phyloP scores from a whole-genome alignment of 139 green algal genomes.

The Trebouxia sp. region DNA sequence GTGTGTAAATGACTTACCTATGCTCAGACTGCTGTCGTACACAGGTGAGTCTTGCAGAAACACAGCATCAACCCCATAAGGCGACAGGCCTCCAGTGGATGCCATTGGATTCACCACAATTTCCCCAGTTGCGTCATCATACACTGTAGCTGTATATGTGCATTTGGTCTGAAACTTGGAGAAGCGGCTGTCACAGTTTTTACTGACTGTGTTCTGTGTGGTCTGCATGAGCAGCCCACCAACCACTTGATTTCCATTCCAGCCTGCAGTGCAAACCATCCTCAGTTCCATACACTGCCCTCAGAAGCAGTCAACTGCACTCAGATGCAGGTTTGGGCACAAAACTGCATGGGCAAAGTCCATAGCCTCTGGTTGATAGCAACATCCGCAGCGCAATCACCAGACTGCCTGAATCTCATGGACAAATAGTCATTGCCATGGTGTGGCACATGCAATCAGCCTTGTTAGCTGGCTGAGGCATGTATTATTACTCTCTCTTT shows the following conservation, averaged over 20 bases:
- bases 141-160: background rate
- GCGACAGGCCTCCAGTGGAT: background rate
- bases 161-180: background rate
- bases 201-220: background rate
- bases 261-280: background rate
- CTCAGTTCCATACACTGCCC: no score
- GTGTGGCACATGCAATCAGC: no score
- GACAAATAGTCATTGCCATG: no score
- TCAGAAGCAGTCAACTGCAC: no score
- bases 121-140: background rate
- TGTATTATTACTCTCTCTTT: no score
- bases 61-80: constrained; percentile 25
- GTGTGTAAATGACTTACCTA: background rate
- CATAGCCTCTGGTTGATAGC: no score
- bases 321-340: no score
- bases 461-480: no score
- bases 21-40: background rate
- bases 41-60: constrained; percentile 1
- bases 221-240: background rate
- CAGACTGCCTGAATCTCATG: no score
- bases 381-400: no score
- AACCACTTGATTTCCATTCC: background rate
- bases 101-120: background rate
- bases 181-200: background rate
- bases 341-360: no score